Evolutionary conservation across 768 basidiomycete genomes (phyloP).

Genomic region (Botryobasidium botryosum): DNA sequence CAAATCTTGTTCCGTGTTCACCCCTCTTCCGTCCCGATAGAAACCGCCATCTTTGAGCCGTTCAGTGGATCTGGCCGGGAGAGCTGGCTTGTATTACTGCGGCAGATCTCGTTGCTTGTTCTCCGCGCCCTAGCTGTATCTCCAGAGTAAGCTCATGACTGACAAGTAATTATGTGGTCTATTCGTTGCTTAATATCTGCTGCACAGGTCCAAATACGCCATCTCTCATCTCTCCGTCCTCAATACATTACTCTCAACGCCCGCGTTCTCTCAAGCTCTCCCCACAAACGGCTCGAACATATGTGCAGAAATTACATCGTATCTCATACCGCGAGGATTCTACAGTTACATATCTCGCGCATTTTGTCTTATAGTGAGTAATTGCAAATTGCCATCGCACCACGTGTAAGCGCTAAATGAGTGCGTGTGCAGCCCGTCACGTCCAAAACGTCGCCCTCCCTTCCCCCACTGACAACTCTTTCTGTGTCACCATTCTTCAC

Average conservation of each 20-base stretch:
- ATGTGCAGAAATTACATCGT: neutral
- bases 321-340: slow-evolving; percentile 6
- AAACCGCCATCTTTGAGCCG: slow-evolving; percentile 22
- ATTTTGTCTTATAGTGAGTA: slow-evolving; percentile 35
- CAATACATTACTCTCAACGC: slow-evolving; percentile 26
- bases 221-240: slow-evolving; percentile 34
- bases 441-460: slow-evolving; percentile 34
- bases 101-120: slow-evolving; percentile 31
- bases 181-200: neutral
- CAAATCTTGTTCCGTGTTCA: too few species aligned
- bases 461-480: slow-evolving; percentile 34
- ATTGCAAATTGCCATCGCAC: neutral
- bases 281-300: slow-evolving; percentile 19
- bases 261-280: slow-evolving; percentile 6
- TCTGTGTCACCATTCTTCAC: slow-evolving; percentile 26
- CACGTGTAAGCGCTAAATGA: neutral
- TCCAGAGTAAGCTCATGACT: slow-evolving; percentile 30
- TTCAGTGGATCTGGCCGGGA: slow-evolving; percentile 23
- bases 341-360: slow-evolving; percentile 24
- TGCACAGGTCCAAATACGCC: slow-evolving; percentile 31
- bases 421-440: slow-evolving; percentile 30
- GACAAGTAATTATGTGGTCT: neutral
- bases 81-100: slow-evolving; percentile 48
- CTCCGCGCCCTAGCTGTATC: slow-evolving; percentile 33
- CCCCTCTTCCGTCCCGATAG: neutral